A percentile compares a stretch with the other conserved stretches of the same genome.
phyloP scores from a whole-genome alignment of 192 early-diverging fungal species.

The Kappamyces sp. region DNA sequence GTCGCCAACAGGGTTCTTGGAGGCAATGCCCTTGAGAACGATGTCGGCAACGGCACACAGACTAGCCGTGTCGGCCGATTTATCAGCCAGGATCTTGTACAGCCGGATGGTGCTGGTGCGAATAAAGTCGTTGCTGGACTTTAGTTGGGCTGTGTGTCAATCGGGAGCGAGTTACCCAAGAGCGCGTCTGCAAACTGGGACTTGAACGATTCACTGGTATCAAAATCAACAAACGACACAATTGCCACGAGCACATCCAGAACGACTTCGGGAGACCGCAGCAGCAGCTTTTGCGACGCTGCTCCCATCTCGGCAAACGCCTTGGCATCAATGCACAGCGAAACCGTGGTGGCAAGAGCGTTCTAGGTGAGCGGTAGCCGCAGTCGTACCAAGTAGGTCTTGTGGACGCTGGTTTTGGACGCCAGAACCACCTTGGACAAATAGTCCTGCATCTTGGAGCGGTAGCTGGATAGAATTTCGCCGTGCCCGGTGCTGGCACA shows the following conservation, averaged over 20 bases:
- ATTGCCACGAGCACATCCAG: slow-evolving; percentile 50
- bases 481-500: too few relatives aligned
- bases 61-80: slow-evolving; percentile 39
- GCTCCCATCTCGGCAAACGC: slow-evolving; percentile 43
- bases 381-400: too few relatives aligned
- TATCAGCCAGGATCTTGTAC: slow-evolving; percentile 49
- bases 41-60: slow-evolving; percentile 55
- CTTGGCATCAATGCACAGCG: neutral
- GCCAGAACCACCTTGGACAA: too few relatives aligned
- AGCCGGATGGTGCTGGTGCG: slow-evolving; percentile 52
- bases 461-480: too few relatives aligned
- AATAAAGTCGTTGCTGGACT: slow-evolving; percentile 56
- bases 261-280: slow-evolving; percentile 81
- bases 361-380: too few relatives aligned
- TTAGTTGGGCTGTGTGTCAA: slow-evolving; percentile 34
- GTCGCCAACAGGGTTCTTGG: slow-evolving; percentile 6
- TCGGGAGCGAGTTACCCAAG: slow-evolving; percentile 24
- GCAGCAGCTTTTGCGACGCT: slow-evolving; percentile 65
- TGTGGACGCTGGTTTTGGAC: too few relatives aligned
- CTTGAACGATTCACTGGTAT: slow-evolving; percentile 52
- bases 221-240: slow-evolving; percentile 50
- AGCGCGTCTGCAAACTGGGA: slow-evolving; percentile 61
- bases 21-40: slow-evolving; percentile 46
- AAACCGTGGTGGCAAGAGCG: too few relatives aligned
- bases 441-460: too few relatives aligned